These are phyloP conservation scores for Pseudopyrenochaeta lycopersici DNA, from an alignment of 2,329 filamentous ascomycete genomes.

Conservation along the genomic window DNA sequence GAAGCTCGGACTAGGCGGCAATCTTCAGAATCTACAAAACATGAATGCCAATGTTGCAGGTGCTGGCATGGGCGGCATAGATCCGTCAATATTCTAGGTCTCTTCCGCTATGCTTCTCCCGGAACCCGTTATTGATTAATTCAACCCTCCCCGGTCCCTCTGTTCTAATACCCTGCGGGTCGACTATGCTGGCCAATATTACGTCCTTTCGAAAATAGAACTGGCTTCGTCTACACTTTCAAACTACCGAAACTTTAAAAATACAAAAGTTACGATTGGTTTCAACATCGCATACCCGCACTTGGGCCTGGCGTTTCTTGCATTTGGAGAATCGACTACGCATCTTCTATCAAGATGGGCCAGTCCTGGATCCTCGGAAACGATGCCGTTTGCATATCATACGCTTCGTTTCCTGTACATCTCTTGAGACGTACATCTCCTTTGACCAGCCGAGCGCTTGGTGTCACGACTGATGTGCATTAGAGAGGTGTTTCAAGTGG, in stretches of 20 bases:
- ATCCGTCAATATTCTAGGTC: conserved; percentile 59
- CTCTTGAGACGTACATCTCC: conserved; percentile 35
- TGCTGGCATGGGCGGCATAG: conserved; percentile 65
- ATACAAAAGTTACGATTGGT: conserved; percentile 31
- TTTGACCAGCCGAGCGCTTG: conserved; percentile 32
- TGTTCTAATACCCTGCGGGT: conserved; percentile 34
- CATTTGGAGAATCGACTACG: conserved; percentile 15
- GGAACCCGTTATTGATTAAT: conserved; percentile 6
- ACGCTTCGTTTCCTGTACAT: conserved; percentile 35
- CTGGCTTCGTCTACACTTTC: conserved; percentile 9
- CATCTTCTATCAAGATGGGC: conserved; percentile 25
- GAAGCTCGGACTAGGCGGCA: conserved; percentile 48
- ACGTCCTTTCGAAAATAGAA: conserved; percentile 32
- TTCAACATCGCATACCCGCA: conserved; percentile 29
- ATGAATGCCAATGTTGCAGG: conserved; percentile 59
- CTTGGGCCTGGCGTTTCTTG: conserved; percentile 33
- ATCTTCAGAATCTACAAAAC: conserved; percentile 53
- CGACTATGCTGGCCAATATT: conserved; percentile 23
- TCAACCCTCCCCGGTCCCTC: conserved; percentile 17
- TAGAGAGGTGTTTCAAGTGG: conserved; percentile 40
- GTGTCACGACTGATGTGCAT: conserved; percentile 47
- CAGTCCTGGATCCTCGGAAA: conserved; percentile 30
- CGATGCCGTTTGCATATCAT: conserved; percentile 9
- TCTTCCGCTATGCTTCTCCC: conserved; percentile 13
- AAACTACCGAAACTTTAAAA: conserved; percentile 11